Base-by-base conservation (phyloP, 768 basidiomycete genomes). In the Amanita rubescens region DNA sequence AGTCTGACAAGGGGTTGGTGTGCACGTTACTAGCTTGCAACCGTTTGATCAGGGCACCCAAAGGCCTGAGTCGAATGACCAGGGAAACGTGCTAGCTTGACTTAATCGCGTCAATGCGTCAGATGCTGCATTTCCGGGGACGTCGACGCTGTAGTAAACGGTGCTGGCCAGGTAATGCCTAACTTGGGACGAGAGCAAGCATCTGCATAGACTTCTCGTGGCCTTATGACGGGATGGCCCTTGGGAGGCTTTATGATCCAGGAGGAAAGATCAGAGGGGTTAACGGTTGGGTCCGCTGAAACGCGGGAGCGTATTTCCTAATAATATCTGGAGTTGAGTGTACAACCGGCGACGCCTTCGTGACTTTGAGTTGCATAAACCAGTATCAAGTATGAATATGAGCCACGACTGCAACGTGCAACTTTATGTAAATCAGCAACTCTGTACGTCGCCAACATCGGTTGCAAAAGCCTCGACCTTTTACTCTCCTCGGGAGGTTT, bases 281-380 rank as follows among this genome's bases (percentile, higher is more conserved):
- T 69, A 3, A 69, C 60, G 50, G 68, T 69, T 15, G 81, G 82
- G 67, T 81, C 75, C 49, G 74, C 58, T 57, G 81, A 81, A 83
- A 83, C 0, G 81, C 81, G 47, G 80, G 81, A 59, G 80, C 78
- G 60, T 77, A n/a, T n/a, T n/a, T n/a, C n/a, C n/a, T n/a, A n/a
- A n/a, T n/a, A n/a, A n/a, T n/a, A n/a, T n/a, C n/a, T n/a, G n/a
- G n/a, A n/a, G n/a, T n/a, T n/a, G n/a, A n/a, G n/a, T n/a, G 33
- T 49, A 8, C 27, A n/a, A 30, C 42, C 12, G 51, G 43, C 38
- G 49, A 34, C 35, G 46, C 44, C 47, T 52, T 56, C n/a, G 51
- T 30, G n/a, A 55, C 19, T 22, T 51, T 52, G 12, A 58, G 37
- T 41, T 41, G 54, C 52, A 38, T 56, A 19, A 19, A 30, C n/a